Evolutionary conservation across 163 green algal genomes (phyloP).

Genomic region (Volvox carteri): DNA sequence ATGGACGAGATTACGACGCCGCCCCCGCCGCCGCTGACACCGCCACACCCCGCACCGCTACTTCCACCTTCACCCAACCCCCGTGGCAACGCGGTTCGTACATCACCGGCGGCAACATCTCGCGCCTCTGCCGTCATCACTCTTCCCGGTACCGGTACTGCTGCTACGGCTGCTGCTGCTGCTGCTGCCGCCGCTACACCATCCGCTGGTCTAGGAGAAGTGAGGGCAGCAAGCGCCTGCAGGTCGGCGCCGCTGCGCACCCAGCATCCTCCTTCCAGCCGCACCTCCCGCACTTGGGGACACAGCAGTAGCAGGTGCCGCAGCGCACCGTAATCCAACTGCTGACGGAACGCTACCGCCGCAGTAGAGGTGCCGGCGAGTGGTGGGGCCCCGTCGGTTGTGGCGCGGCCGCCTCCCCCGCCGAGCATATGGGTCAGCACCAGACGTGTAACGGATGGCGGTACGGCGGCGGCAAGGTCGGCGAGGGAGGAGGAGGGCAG

Average conservation of each 20-base stretch:
- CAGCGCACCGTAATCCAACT: background rate
- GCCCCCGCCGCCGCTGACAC: background rate
- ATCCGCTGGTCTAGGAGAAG: no score
- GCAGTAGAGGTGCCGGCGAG: background rate
- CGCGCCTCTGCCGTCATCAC: background rate
- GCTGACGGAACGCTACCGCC: background rate
- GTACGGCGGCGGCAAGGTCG: background rate
- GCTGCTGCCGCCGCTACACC: no score
- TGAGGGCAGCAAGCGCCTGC: background rate
- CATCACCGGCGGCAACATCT: background rate
- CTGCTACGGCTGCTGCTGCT: background rate
- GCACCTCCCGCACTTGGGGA: slow-evolving; percentile 10
- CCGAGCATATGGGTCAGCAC: slow-evolving; percentile 12
- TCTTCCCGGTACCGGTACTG: no score
- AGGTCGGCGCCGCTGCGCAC: background rate
- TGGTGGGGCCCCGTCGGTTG: background rate
- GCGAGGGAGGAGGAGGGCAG: background rate
- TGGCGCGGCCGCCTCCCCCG: no score
- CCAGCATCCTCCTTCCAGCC: slow-evolving; percentile 22
- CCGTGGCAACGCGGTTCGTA: no score
- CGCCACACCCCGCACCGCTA: background rate
- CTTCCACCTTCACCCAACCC: background rate
- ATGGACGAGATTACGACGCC: background rate
- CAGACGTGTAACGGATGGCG: background rate
- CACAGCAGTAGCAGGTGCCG: slow-evolving; percentile 17